These are phyloP conservation scores for Piper longum DNA, from an alignment of 164 flowering plant species.

Conservation along the genomic window DNA sequence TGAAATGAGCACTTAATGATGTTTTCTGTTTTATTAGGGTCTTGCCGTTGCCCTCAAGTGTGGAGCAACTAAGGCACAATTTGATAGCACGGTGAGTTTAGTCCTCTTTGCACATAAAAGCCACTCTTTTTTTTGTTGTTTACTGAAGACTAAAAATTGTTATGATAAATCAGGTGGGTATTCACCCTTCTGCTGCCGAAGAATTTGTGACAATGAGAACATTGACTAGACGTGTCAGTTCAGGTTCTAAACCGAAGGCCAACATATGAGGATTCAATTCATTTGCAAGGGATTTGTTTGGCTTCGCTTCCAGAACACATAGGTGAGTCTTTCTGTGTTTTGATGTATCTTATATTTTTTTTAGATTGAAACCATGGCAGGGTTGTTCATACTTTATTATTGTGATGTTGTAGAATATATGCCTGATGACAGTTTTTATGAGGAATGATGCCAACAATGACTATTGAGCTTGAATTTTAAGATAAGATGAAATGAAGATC, in stretches of 20 bases:
- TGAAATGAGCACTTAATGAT: not conserved
- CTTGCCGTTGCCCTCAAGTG: slow-evolving; percentile 89
- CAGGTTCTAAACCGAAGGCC: slow-evolving; percentile 43
- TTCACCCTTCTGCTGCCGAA: slow-evolving; percentile 97
- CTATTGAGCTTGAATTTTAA: too few species aligned
- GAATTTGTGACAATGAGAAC: slow-evolving; percentile 95
- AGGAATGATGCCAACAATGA: too few species aligned
- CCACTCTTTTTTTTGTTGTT: not conserved
- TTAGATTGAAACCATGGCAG: not conserved
- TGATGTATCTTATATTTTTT: too few species aligned
- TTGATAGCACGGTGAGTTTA: slow-evolving; percentile 77
- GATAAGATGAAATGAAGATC: too few species aligned
- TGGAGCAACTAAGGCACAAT: slow-evolving; percentile 93
- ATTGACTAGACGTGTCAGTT: slow-evolving; percentile 47
- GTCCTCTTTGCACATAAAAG: not conserved
- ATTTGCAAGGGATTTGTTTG: not conserved
- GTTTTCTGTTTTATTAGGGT: slow-evolving; percentile 31
- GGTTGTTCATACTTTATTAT: not conserved
- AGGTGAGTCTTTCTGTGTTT: too few species aligned
- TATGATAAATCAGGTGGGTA: slow-evolving; percentile 47
- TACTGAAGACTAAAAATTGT: not conserved
- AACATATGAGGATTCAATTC: slow-evolving; percentile 20
- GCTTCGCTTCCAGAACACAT: not conserved
- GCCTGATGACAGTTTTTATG: too few species aligned
- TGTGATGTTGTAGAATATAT: too few species aligned